These are phyloP conservation scores for Avena atlantica DNA, from an alignment of 176 grass and related monocot genomes.

Conservation along the genomic window DNA sequence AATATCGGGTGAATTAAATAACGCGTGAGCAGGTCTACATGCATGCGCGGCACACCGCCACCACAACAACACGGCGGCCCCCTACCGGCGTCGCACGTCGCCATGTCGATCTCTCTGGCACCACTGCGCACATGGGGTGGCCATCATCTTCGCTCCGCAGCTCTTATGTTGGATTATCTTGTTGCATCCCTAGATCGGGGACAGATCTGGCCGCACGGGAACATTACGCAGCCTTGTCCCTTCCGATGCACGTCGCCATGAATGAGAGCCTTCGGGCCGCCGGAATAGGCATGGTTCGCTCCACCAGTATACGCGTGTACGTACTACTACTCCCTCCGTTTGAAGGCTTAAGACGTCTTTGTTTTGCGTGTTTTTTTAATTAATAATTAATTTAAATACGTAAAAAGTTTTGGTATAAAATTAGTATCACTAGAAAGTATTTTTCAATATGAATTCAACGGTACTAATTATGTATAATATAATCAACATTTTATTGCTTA, in stretches of 20 bases:
- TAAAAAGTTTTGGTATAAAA: no score
- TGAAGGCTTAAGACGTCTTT: no score
- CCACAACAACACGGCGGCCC: neutral
- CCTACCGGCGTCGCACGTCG: neutral
- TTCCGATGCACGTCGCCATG: slow-evolving; percentile 37
- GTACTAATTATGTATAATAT: no score
- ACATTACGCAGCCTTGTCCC: neutral
- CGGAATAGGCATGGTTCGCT: neutral
- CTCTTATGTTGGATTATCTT: neutral
- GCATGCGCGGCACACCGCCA: neutral
- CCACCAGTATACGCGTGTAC: no score
- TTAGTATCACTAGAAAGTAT: no score
- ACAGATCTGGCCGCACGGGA: neutral
- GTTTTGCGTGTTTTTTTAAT: no score
- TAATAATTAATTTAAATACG: no score
- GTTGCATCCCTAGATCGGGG: neutral
- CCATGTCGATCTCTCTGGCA: neutral
- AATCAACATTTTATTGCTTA: no score
- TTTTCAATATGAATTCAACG: no score
- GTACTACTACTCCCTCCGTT: no score
- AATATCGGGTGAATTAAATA: neutral
- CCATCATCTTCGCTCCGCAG: neutral
- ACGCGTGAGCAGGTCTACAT: neutral
- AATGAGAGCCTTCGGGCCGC: neutral
- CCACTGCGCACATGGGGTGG: neutral